Evolutionary conservation across 768 basidiomycete species (phyloP), one percentile per base, ranked within the genome.

Genomic region (Cantharellus cinnabarinus): DNA sequence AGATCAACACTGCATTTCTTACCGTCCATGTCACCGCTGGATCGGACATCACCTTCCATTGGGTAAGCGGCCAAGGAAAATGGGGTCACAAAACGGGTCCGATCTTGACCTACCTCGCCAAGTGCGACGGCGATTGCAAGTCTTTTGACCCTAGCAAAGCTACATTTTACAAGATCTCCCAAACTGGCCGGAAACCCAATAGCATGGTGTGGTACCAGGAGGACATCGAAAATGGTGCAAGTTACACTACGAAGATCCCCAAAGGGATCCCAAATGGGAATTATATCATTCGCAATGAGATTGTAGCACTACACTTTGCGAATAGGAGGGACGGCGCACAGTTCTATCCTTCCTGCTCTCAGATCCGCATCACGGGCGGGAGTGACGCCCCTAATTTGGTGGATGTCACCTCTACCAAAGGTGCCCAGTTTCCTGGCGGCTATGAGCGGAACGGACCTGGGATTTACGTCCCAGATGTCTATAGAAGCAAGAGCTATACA

Each of bases 131-230:
- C 41, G 71, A 73, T 0, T 68, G 77, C 2, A 85, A 83, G 68
- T 74, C 75, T 65, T 68, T 79, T 64, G 83, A 80, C 68, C 72
- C 83, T 64, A 64, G 77, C 4, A 71, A 74, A 14, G 64, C 72
- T 20, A 80, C 82, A 64, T 87, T 81, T 81, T 84, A 85, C 76
- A 86, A 86, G 74, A 79, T 83, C 59, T 69, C 76, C 40, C 73
- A 82, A 65, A 70, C 72, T 2, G 79, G 77, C 2, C 42, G 38
- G 44, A 48, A 48, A 29, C 10, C 7, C 56, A 14, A 44, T 37
- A 59, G 60, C 38, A 7, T 51, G 44, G 39, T 40, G 10, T 48
- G 44, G 44, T 48, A 14, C 68, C 71, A 5, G 69, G 75, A 83
- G 65, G 72, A 74, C 57, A 69, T 82, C 34, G 3, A 62, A 42